Evolutionary conservation across 108 stramenopile species (phyloP).

Genomic region (Pseudonitzschia delicatissima): DNA sequence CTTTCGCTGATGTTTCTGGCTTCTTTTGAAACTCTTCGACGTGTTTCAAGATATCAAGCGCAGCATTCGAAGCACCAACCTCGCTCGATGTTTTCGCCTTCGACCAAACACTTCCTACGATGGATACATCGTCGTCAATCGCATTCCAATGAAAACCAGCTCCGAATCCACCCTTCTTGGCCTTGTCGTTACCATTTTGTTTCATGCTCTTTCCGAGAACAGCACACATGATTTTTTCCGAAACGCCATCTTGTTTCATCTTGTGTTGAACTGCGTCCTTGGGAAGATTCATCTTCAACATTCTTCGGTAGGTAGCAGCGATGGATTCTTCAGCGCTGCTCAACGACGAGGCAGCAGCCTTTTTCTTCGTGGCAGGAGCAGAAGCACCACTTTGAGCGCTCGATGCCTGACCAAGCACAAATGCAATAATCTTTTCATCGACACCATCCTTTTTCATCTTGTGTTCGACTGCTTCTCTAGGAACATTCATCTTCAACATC

Average conservation of each 20-base stretch:
- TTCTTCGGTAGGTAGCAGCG: conserved; percentile 56
- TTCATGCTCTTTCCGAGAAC: conserved; percentile 62
- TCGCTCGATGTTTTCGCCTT: too few species aligned
- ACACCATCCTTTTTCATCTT: conserved; percentile 71
- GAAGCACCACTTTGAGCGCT: not conserved
- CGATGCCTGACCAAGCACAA: conserved; percentile 13
- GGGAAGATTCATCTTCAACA: conserved; percentile 70
- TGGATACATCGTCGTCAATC: conserved; percentile 44
- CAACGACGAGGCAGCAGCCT: conserved; percentile 13
- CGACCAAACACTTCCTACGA: conserved; percentile 67
- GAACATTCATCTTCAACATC: conserved; percentile 58
- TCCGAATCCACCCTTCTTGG: not conserved
- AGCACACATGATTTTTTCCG: conserved; percentile 60
- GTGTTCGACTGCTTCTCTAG: conserved; percentile 68
- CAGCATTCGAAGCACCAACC: conserved; percentile 40
- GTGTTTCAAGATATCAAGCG: conserved; percentile 51
- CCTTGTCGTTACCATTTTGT: conserved; percentile 27
- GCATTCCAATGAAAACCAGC: conserved; percentile 79
- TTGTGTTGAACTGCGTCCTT: conserved; percentile 64
- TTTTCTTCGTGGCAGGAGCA: not conserved
- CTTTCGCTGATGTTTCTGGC: conserved; percentile 16
- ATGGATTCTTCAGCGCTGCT: conserved; percentile 57
- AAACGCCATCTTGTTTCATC: conserved; percentile 74
- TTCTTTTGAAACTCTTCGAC: conserved; percentile 83
- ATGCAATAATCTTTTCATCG: conserved; percentile 18